Evolutionary conservation across 2,329 filamentous ascomycete genomes (phyloP).

Genomic region (Xylaria sp.): DNA sequence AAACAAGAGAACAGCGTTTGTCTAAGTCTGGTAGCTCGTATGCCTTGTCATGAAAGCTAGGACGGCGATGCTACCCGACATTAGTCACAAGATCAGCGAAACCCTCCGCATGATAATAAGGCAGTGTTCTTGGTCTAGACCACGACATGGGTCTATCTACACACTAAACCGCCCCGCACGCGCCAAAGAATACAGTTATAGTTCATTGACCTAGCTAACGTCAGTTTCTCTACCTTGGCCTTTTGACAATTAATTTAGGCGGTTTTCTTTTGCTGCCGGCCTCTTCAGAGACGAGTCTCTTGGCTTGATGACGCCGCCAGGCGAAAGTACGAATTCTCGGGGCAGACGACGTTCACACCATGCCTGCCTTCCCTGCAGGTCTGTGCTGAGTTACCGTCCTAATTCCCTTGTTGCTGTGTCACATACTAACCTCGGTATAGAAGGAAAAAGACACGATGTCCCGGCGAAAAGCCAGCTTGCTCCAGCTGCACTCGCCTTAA

Average conservation of each 20-base stretch:
- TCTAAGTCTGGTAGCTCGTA: constrained; percentile 14
- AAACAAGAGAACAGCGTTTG: not conserved
- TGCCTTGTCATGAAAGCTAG: constrained; percentile 14
- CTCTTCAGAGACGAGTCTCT: constrained; percentile 26
- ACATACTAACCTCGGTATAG: constrained; percentile 29
- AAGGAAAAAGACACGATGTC: constrained; percentile 40
- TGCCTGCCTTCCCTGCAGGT: constrained; percentile 41
- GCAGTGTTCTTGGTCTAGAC: constrained; percentile 33
- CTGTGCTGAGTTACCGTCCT: constrained; percentile 20
- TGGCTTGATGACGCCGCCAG: constrained; percentile 39
- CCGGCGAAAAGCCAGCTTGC: constrained; percentile 38
- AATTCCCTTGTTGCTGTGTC: not conserved
- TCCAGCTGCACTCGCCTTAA: constrained; percentile 39
- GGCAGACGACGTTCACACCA: constrained; percentile 40
- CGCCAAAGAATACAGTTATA: constrained; percentile 28
- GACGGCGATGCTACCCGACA: constrained; percentile 23
- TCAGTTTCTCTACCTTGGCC: constrained; percentile 20
- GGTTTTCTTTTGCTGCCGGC: constrained; percentile 20
- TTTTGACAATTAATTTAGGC: constrained; percentile 3
- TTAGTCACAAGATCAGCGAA: constrained; percentile 27
- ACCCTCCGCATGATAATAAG: constrained; percentile 34
- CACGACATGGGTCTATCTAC: constrained; percentile 22
- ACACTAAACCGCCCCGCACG: constrained; percentile 33
- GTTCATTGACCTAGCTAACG: constrained; percentile 21
- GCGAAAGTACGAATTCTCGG: constrained; percentile 36